Evolutionary conservation across 495 filamentous ascomycete genomes (phyloP).

Genomic region (Podospora appendiculata): DNA sequence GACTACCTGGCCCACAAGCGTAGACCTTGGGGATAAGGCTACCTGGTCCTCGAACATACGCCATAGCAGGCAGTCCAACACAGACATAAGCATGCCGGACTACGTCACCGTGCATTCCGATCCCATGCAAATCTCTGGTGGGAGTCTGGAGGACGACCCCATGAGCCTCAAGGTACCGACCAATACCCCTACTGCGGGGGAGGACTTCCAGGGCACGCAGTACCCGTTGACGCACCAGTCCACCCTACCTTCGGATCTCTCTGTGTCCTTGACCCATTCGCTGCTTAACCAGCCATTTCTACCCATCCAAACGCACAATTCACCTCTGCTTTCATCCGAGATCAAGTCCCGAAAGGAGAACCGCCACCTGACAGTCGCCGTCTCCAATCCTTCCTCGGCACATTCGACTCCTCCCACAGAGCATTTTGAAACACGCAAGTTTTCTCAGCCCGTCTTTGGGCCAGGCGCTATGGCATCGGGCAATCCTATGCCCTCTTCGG

Average conservation of each 20-base stretch:
- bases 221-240: slow-evolving; percentile 1
- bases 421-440: slow-evolving; percentile 23
- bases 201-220: slow-evolving; percentile 3
- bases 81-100: slow-evolving; percentile 35
- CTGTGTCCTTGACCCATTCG: slow-evolving; percentile 32
- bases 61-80: slow-evolving; percentile 21
- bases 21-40: slow-evolving; percentile 11
- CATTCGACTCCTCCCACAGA: slow-evolving; percentile 10
- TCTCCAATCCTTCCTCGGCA: slow-evolving; percentile 2
- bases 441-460: slow-evolving; percentile 25
- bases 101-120: slow-evolving; percentile 19
- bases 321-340: slow-evolving; percentile 23
- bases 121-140: slow-evolving; percentile 22
- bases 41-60: slow-evolving; percentile 6
- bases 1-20: slow-evolving; percentile 8
- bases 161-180: slow-evolving; percentile 28
- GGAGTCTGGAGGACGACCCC: slow-evolving; percentile 24
- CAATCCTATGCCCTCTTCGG: neutral
- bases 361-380: slow-evolving; percentile 9
- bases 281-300: slow-evolving; percentile 36
- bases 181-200: slow-evolving; percentile 29
- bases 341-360: slow-evolving; percentile 34
- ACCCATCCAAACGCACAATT: slow-evolving; percentile 18
- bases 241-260: slow-evolving; percentile 23
- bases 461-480: neutral